Base-by-base conservation (phyloP, 495 filamentous ascomycete genomes). In the Lepidopterella palustris region DNA sequence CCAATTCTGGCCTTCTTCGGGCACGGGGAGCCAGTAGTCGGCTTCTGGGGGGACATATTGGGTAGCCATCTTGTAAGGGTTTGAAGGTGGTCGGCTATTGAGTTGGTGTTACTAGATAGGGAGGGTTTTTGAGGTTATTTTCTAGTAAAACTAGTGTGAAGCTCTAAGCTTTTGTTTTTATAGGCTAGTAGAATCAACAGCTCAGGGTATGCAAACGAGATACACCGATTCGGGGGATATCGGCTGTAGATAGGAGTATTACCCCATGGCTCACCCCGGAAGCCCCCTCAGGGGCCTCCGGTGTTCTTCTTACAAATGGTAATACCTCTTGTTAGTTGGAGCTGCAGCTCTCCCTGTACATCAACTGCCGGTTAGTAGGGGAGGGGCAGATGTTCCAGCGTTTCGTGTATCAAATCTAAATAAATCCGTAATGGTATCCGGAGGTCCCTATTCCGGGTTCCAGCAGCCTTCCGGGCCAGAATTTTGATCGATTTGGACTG, bases 41-140 rank as follows among this genome's bases (percentile, higher is more conserved):
- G 45, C 21, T 49, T 49, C 45, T 49, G 45, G 45, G 21, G 45
- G 45, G 45, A 49, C 45, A 21, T 49, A 49, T 49, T 49, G 45
- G 15, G 15, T 49, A 21, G 45, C 3, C 45, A 49, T 49, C 2
- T 18, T 49, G 20, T 18, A 20, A 18, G 45, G 11, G 15, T 21
- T 20, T 3, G 45, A 49, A 1, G 45, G 15, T 35, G 15, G 31
- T 15, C 31, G 6, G 6, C 31, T 35, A 6, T 35, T 15, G 15
- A 35, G 31, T n/a, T n/a, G n/a, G n/a, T n/a, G n/a, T n/a, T n/a
- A 15, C 6, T 35, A 35, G 6, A 35, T 35, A 6, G 6, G 31
- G 15, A 15, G 6, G 15, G 15, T 35, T 35, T 35, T 35, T 35
- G 31, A 35, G 31, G 15, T 6, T 35, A 35, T 35, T 15, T 35